Base-by-base conservation (phyloP, 1,139 yeast species). In the Kurtzmaniella quercitrusa region DNA sequence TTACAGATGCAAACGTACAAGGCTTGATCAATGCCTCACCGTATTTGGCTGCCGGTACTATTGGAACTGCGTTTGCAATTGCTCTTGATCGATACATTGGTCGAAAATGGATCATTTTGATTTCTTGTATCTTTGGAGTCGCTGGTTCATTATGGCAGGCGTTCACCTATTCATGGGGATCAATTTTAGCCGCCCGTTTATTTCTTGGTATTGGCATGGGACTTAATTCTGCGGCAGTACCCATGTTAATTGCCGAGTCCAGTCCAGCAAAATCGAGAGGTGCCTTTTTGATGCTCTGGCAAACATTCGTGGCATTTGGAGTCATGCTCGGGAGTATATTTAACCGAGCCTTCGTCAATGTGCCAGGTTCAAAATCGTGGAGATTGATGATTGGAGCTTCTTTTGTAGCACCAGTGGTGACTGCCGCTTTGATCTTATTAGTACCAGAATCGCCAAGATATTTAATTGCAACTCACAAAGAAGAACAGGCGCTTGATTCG, bases 321-420 rank as follows among this genome's bases (percentile, higher is more conserved):
- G 66, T 65, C 36, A 60, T 60, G 56, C 50, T 65, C 41, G 70
- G 71, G 1, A 60, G 63, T 17, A 60, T 66, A 9, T 46, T 55
- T 21, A 49, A 62, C 18, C 50, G 66, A 44, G 69, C 69, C 1
- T 64, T 65, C 52, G 58, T 64, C 80, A 57, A 65, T 50, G 74
- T 79, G 58, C 63, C 71, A 44, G 55, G 63, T 41, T 60, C 63
- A 41, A 55, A 53, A 36, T 55, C 61, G 29, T 66, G 71, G 71
- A 52, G 71, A 41, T 48, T 62, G 42, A 66, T 66, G 71, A 55
- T 66, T 41, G 70, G 66, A 5, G 58, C 68, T 2, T 62, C 68
- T 3, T 49, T 55, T 39, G 62, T 63, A 15, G 59, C 67, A 0
- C 69, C 71, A 5, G 25, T 57, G 12, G 40, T 48, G 25, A 40